These are phyloP conservation scores for Canavalia gladiata DNA, from an alignment of 306 rosid species.

Conservation along the genomic window DNA sequence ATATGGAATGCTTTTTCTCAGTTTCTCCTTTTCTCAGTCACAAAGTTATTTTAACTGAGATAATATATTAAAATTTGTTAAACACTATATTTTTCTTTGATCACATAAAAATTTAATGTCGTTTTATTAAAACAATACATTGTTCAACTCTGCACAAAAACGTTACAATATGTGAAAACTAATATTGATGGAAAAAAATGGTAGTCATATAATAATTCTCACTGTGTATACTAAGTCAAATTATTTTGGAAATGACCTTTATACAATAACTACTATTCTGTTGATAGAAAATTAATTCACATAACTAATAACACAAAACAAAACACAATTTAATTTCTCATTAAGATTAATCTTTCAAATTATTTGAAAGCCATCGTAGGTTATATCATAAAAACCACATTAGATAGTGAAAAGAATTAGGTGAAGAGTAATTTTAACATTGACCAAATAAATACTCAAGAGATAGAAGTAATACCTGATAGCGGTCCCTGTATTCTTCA, in stretches of 20 bases:
- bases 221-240: not conserved
- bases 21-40: not conserved
- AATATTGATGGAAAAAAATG: not conserved
- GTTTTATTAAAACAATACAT: not conserved
- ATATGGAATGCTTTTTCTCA: not conserved
- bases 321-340: not conserved
- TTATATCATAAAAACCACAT: not conserved
- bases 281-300: not conserved
- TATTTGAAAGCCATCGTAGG: not conserved
- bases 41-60: not conserved
- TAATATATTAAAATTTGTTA: not conserved
- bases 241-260: not conserved
- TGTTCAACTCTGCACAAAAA: slow-evolving; percentile 2
- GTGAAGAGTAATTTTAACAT: slow-evolving; percentile 24
- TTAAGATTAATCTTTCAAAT: slow-evolving; percentile 7
- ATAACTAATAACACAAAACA: no score
- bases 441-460: slow-evolving; percentile 13
- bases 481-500: slow-evolving; percentile 85
- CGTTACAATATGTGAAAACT: not conserved
- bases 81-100: slow-evolving; percentile 2
- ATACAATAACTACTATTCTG: not conserved
- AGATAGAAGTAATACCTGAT: slow-evolving; percentile 69
- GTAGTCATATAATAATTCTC: not conserved
- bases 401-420: slow-evolving; percentile 21
- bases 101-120: slow-evolving; percentile 28